Conservation (phyloP, 352 stramenopile genomes). For the Globisporangium alternatum region DNA sequence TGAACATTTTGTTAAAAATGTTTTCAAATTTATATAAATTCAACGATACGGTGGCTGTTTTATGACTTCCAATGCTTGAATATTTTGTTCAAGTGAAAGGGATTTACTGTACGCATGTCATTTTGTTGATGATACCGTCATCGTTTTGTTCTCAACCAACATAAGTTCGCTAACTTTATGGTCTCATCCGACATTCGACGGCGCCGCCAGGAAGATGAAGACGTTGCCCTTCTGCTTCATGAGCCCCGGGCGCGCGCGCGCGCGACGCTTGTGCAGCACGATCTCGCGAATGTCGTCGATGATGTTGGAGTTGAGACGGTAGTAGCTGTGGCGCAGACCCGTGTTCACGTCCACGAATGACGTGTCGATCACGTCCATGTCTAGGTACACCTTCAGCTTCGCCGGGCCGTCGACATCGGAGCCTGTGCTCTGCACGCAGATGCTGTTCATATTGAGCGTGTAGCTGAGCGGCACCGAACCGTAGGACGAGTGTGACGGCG, state of each 20-base stretch:
- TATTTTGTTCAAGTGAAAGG: too few relatives aligned
- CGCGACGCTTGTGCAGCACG: constrained; percentile 25
- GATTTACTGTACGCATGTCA: too few relatives aligned
- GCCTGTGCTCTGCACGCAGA: constrained; percentile 16
- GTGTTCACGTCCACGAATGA: constrained; percentile 68
- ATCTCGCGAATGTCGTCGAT: constrained; percentile 36
- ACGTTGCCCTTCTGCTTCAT: constrained; percentile 33
- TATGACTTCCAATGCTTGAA: too few relatives aligned
- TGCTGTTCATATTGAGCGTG: constrained; percentile 19
- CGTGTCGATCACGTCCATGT: constrained; percentile 71
- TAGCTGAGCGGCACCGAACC: constrained; percentile 20
- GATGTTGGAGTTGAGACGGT: constrained; percentile 58
- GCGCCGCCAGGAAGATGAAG: constrained; percentile 33
- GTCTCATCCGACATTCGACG: constrained; percentile 18
- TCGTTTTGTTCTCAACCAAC: too few relatives aligned
- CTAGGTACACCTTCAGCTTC: constrained; percentile 30
- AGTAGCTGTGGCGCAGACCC: constrained; percentile 52
- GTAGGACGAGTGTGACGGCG: constrained; percentile 17
- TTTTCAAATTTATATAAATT: too few relatives aligned
- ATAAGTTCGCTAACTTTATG: background rate
- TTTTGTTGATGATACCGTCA: too few relatives aligned
- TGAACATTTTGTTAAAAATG: too few relatives aligned
- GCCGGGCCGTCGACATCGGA: constrained; percentile 18
- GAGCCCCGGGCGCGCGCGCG: constrained; percentile 21
- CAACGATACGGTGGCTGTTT: too few relatives aligned